Evolutionary conservation across 345 rosid genomes (phyloP).

Genomic region (Erucastrum elatum): DNA sequence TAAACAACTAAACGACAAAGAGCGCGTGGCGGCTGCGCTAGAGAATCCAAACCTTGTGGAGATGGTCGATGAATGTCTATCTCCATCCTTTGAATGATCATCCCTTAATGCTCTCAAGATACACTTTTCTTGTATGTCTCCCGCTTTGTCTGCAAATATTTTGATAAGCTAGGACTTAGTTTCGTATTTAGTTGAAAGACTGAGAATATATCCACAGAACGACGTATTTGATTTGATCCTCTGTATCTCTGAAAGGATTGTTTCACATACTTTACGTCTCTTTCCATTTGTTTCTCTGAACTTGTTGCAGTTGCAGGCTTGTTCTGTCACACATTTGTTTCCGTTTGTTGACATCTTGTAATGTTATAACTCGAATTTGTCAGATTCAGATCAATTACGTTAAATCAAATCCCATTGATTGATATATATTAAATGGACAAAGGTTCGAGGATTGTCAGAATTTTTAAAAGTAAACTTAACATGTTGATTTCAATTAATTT

Average conservation of each 20-base stretch:
- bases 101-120: neutral
- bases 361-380: neutral
- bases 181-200: conserved; percentile 1
- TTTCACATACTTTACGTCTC: neutral
- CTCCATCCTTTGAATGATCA: conserved; percentile 59
- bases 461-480: neutral
- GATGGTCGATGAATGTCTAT: conserved; percentile 85
- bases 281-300: neutral
- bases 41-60: conserved; percentile 93
- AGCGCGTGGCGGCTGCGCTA: conserved; percentile 89
- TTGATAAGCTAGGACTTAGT: neutral
- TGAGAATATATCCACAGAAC: neutral
- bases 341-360: neutral
- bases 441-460: neutral
- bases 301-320: neutral
- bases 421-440: neutral
- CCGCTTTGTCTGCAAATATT: conserved; percentile 4
- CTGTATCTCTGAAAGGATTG: neutral
- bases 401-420: neutral
- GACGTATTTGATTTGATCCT: neutral
- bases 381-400: neutral
- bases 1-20: conserved; percentile 91
- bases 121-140: neutral
- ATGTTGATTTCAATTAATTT: neutral
- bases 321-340: neutral